phyloP scores from a whole-genome alignment of 2,329 filamentous ascomycete species.

The Diaporthe citriasiana region DNA sequence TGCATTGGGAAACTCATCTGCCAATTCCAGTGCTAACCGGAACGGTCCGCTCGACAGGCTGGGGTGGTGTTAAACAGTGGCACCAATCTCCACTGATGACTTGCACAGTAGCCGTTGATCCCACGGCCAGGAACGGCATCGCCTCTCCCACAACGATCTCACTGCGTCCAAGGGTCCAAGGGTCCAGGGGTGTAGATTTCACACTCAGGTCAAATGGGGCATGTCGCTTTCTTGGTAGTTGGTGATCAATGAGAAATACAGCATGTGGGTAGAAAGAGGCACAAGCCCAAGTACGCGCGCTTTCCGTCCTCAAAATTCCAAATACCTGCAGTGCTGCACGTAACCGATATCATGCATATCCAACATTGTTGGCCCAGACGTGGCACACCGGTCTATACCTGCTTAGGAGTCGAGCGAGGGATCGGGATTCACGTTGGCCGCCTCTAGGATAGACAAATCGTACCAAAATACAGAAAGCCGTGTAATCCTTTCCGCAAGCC shows the following conservation, averaged over 20 bases:
- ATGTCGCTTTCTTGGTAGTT: neutral
- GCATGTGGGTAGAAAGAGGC: neutral
- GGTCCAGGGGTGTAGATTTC: neutral
- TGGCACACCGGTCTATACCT: neutral
- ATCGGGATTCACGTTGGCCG: neutral
- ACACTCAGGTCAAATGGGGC: neutral
- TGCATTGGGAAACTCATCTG: neutral
- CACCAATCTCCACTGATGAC: neutral
- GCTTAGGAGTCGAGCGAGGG: slow-evolving; percentile 1
- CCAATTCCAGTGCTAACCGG: neutral
- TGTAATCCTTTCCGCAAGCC: neutral
- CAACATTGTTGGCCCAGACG: neutral
- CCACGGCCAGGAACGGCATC: neutral
- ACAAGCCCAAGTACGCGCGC: neutral
- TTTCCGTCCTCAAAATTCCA: neutral
- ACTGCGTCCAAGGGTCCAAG: neutral
- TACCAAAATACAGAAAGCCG: neutral
- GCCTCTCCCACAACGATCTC: neutral
- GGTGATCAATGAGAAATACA: neutral
- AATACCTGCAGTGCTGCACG: neutral
- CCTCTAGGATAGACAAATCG: neutral
- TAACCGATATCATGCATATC: neutral
- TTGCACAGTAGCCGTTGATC: slow-evolving; percentile 7
- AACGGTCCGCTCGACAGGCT: neutral
- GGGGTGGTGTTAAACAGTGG: neutral